These are phyloP conservation scores for Clavariopsis aquatica DNA, from an alignment of 495 filamentous ascomycete species.

Conservation along the genomic window DNA sequence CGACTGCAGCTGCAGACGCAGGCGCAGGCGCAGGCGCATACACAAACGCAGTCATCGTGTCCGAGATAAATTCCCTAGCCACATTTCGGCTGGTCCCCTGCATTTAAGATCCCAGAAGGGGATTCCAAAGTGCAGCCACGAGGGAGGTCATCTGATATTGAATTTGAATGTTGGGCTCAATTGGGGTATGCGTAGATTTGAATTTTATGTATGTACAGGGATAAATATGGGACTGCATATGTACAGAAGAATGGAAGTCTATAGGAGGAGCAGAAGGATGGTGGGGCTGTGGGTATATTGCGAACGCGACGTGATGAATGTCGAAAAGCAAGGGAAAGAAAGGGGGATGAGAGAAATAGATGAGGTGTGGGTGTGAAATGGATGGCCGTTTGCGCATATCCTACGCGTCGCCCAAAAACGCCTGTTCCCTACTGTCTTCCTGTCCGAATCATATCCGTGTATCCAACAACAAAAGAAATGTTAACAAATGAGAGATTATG, in stretches of 20 bases:
- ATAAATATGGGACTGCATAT: neutral
- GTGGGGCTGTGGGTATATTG: neutral
- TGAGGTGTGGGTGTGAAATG: neutral
- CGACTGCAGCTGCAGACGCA: too few relatives aligned
- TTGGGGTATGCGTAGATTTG: neutral
- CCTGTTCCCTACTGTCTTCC: too few relatives aligned
- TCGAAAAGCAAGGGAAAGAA: neutral
- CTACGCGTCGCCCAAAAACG: neutral
- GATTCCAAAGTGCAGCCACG: neutral
- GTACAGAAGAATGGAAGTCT: neutral
- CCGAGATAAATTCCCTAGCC: neutral
- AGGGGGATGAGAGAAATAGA: neutral
- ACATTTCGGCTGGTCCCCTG: too few relatives aligned
- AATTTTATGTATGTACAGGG: slow-evolving; percentile 1
- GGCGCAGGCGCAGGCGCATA: too few relatives aligned
- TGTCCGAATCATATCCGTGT: too few relatives aligned
- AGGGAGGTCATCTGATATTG: neutral
- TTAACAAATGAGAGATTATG: neutral
- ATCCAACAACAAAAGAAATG: neutral
- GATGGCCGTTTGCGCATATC: too few relatives aligned
- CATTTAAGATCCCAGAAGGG: too few relatives aligned
- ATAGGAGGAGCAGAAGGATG: neutral
- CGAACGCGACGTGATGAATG: neutral
- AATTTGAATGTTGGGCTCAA: neutral
- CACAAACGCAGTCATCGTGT: neutral